Evolutionary conservation across 2,329 filamentous ascomycete genomes (phyloP).

Genomic region (Paracoccidioides lutzii): DNA sequence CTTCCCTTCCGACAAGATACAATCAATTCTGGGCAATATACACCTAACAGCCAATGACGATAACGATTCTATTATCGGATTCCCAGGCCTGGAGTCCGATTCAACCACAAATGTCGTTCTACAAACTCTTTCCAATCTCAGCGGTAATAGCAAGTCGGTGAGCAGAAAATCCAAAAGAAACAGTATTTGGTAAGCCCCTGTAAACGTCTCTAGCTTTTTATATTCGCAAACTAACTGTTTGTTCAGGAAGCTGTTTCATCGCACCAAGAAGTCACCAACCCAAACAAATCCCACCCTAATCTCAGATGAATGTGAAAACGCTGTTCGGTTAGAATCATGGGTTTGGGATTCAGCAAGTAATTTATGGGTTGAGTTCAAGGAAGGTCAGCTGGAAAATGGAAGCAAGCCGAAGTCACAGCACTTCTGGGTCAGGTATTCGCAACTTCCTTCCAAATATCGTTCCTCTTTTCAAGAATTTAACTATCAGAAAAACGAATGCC

Average conservation of each 20-base stretch:
- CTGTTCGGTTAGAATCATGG: background rate
- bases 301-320: background rate
- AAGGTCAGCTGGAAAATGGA: background rate
- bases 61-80: background rate
- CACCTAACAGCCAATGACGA: background rate
- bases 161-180: background rate
- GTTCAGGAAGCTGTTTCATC: background rate
- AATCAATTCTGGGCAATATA: constrained; percentile 3
- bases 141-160: background rate
- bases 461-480: background rate
- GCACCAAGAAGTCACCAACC: background rate
- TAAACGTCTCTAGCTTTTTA: background rate
- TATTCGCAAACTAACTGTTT: background rate
- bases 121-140: background rate
- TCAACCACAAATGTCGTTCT: background rate
- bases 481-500: background rate
- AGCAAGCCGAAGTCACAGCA: background rate
- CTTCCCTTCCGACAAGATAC: constrained; percentile 1
- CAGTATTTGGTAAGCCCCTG: background rate
- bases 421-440: constrained; percentile 4
- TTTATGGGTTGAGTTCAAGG: background rate
- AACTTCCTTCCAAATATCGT: background rate
- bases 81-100: background rate
- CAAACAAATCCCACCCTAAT: background rate
- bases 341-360: constrained; percentile 1